Percentiles rank a stretch among this genome's conserved stretches.
These are phyloP conservation scores for Beauveria australis DNA, from an alignment of 2,329 filamentous ascomycete genomes.

Conservation along the genomic window DNA sequence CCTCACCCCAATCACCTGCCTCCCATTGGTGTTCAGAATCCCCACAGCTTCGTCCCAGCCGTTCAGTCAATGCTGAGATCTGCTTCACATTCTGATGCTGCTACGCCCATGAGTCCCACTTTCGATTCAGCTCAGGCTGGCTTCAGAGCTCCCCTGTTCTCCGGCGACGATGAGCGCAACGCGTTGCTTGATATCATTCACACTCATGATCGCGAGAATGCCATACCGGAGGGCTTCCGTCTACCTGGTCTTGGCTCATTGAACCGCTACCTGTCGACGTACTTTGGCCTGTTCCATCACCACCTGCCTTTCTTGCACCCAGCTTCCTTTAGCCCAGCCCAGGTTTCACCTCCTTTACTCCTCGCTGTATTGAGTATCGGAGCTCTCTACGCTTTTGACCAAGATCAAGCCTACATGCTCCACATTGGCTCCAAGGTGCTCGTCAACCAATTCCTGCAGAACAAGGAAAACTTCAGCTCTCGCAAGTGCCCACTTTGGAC, in stretches of 20 bases:
- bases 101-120: conserved; percentile 65
- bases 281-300: conserved; percentile 95
- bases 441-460: conserved; percentile 92
- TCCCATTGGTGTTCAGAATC: conserved; percentile 56
- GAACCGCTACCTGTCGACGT: conserved; percentile 89
- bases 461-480: conserved; percentile 98
- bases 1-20: conserved; percentile 56
- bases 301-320: conserved; percentile 94
- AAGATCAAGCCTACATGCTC: conserved; percentile 92
- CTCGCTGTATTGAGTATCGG: conserved; percentile 91
- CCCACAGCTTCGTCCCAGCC: conserved; percentile 53
- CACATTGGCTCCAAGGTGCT: conserved; percentile 97
- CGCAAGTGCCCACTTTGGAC: conserved; percentile 96
- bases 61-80: conserved; percentile 68
- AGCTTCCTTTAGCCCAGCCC: conserved; percentile 75
- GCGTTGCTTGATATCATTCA: conserved; percentile 81
- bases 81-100: conserved; percentile 60
- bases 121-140: conserved; percentile 62
- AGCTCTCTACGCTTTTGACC: conserved; percentile 92
- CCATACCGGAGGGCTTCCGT: conserved; percentile 81
- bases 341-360: conserved; percentile 72
- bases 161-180: conserved; percentile 76
- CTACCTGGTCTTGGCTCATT: conserved; percentile 71
- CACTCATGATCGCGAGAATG: conserved; percentile 68
- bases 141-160: conserved; percentile 69